These are phyloP conservation scores for Paramecium biaurelia DNA, from an alignment of 73 alveolate genomes.

Conservation along the genomic window DNA sequence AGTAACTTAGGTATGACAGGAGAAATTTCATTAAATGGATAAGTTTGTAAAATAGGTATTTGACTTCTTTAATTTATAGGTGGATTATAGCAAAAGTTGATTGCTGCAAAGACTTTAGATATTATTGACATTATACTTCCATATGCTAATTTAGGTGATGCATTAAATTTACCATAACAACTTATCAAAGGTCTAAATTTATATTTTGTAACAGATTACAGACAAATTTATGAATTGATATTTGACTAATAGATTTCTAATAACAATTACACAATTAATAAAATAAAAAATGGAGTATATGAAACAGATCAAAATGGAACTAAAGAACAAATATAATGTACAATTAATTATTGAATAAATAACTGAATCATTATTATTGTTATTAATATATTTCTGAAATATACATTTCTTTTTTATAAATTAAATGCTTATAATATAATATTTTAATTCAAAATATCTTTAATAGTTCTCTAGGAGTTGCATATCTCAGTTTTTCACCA, in stretches of 20 bases:
- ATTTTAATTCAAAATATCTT: not conserved
- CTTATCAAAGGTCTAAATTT: conserved; percentile 48
- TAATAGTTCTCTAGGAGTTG: not conserved
- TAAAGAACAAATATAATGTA: not conserved
- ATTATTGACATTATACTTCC: conserved; percentile 28
- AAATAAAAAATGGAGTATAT: not conserved
- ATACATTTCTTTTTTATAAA: not conserved
- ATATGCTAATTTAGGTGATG: conserved; percentile 49
- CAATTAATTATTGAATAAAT: not conserved
- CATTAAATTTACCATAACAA: conserved; percentile 40
- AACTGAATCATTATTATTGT: not conserved
- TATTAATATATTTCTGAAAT: not conserved
- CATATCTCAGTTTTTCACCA: conserved; percentile 8
- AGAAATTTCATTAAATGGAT: conserved; percentile 80
- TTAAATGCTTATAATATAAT: not conserved
- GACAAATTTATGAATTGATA: conserved; percentile 26
- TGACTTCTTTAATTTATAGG: not conserved
- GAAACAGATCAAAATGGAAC: not conserved
- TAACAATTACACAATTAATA: not conserved
- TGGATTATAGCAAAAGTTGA: conserved; percentile 33
- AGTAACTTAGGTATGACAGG: conserved; percentile 82
- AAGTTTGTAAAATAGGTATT: conserved; percentile 78
- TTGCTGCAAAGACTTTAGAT: conserved; percentile 59
- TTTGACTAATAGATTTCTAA: conserved; percentile 32
- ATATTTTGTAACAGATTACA: conserved; percentile 52